Evolutionary conservation across 345 rosid species (phyloP).

Genomic region (Corchorus olitorius): DNA sequence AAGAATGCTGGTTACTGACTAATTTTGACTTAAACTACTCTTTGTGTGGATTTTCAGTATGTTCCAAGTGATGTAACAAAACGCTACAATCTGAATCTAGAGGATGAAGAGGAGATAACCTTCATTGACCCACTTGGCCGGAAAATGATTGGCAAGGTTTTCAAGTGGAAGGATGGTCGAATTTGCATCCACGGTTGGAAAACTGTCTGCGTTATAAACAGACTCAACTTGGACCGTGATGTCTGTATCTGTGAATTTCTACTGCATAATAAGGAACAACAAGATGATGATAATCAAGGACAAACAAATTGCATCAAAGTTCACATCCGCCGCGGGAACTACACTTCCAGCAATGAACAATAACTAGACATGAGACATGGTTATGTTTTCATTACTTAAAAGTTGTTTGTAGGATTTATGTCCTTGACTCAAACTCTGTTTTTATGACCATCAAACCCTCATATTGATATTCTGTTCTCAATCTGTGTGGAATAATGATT

Average conservation of each 20-base stretch:
- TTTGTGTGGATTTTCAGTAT: not conserved
- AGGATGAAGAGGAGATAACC: not conserved
- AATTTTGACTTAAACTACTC: not conserved
- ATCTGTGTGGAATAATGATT: too few relatives aligned
- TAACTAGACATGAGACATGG: too few relatives aligned
- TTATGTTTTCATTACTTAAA: not conserved
- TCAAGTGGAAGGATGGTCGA: not conserved
- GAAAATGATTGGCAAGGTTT: not conserved
- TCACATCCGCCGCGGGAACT: not conserved
- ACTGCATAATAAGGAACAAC: not conserved
- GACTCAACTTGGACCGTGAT: not conserved
- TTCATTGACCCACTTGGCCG: not conserved
- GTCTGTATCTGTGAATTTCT: not conserved
- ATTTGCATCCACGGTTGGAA: not conserved
- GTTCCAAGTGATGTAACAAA: not conserved
- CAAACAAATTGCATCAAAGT: not conserved
- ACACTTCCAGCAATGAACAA: too few relatives aligned
- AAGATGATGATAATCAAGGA: not conserved
- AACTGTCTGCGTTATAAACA: not conserved
- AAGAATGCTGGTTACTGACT: constrained; percentile 4
- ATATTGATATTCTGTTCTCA: too few relatives aligned
- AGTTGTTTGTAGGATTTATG: too few relatives aligned
- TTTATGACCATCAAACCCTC: too few relatives aligned
- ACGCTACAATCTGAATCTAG: not conserved
- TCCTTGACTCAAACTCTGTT: not conserved